Base-by-base conservation (phyloP, 768 basidiomycete genomes). In the Panus rudis region DNA sequence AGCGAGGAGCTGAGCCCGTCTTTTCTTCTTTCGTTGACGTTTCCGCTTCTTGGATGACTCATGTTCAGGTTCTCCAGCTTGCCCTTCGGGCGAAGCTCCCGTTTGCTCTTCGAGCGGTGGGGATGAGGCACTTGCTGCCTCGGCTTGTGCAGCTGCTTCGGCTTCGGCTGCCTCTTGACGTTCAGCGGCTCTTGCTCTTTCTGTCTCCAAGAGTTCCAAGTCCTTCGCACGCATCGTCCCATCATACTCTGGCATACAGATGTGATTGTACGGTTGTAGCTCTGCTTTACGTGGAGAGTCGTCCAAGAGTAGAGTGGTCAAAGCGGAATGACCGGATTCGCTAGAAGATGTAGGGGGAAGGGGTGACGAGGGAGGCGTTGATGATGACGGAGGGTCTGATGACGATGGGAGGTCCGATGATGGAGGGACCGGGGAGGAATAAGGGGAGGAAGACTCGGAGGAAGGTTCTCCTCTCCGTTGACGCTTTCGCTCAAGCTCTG, bases 181-280 rank as follows among this genome's bases (percentile, higher is more conserved):
- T 32, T 25, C 33, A 35, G 47, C 10, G 8, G 21, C 22, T 39
- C 51, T 49, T 12, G 52, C 54, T 20, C 40, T 43, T 7, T 55
- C 50, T 13, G 44, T 46, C 19, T 47, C 34, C 6, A 72, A 49
- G 6, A 45, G 49, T 11, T 46, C 60, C 16, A 72, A 49, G 44
- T 74, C 72, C 14, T 48, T 47, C 14, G 56, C 54, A 22, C 81
- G 72, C 55, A 63, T 64, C 7, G 62, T 51, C 2, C 59, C 64
- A 12, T 69, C 65, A 56, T 89, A 91, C 55, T 89, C 87, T 8
- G 64, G 69, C 50, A 91, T 72, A 54, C 82, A 86, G 17, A 91
- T 63, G 55, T 92, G 89, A 56, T 87, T 92, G 65, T 75, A 84
- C 0, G 88, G 89, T 55, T 92, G 89, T 13, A 83, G 66, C 22